Percentiles rank a stretch among this genome's conserved stretches.
Evolutionary conservation across 306 rosid species (phyloP).

Genomic region (Aeschynomene evenia): DNA sequence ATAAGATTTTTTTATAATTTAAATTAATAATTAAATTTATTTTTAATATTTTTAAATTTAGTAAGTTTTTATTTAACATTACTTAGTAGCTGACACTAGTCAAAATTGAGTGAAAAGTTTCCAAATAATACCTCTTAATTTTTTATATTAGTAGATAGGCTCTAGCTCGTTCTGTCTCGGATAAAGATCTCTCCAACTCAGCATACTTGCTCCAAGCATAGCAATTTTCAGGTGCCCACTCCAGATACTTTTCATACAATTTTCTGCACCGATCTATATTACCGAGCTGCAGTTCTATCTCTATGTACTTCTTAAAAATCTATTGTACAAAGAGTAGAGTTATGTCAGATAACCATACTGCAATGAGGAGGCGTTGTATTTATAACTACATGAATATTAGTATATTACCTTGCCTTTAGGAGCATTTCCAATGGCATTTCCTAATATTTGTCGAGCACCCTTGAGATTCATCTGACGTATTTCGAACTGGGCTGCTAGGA

Average conservation of each 20-base stretch:
- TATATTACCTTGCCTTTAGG: slow-evolving; percentile 96
- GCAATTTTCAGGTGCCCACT: slow-evolving; percentile 90
- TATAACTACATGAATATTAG: not conserved
- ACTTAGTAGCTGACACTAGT: no score
- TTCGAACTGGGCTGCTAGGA: slow-evolving; percentile 91
- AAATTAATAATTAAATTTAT: no score
- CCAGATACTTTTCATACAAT: slow-evolving; percentile 77
- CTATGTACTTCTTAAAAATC: slow-evolving; percentile 95
- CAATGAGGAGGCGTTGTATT: not conserved
- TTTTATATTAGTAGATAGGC: slow-evolving; percentile 2
- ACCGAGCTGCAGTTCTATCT: slow-evolving; percentile 89
- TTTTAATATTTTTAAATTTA: no score
- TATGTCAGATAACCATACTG: slow-evolving; percentile 12
- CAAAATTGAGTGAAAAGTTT: no score
- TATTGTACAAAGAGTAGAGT: slow-evolving; percentile 30
- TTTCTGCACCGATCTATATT: slow-evolving; percentile 83
- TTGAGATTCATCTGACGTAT: slow-evolving; percentile 78
- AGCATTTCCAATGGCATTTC: slow-evolving; percentile 89
- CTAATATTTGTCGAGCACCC: slow-evolving; percentile 74
- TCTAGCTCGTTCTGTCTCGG: slow-evolving; percentile 89
- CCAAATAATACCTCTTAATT: no score
- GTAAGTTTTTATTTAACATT: no score
- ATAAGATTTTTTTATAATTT: no score
- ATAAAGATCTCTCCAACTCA: slow-evolving; percentile 77
- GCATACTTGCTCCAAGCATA: slow-evolving; percentile 96